These are phyloP conservation scores for Xylaria sp. DNA, from an alignment of 2,329 filamentous ascomycete genomes.

Conservation along the genomic window DNA sequence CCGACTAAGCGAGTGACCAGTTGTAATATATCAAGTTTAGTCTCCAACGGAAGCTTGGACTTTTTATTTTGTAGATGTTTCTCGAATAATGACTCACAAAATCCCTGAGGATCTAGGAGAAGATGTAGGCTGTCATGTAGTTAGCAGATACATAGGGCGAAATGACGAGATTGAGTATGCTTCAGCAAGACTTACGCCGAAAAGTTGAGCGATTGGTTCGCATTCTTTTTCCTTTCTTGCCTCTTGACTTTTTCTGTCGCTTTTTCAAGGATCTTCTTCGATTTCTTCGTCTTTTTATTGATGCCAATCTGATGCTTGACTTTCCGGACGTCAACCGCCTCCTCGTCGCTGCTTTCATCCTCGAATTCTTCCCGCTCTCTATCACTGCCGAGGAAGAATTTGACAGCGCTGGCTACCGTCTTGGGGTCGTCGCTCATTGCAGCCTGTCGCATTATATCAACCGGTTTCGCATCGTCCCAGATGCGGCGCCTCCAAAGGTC, in stretches of 20 bases:
- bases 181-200: conserved; percentile 65
- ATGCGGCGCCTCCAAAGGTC: conserved; percentile 97
- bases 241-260: conserved; percentile 85
- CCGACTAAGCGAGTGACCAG: conserved; percentile 91
- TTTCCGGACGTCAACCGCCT: conserved; percentile 79
- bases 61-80: conserved; percentile 92
- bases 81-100: conserved; percentile 87
- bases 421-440: conserved; percentile 91
- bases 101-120: conserved; percentile 92
- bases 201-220: conserved; percentile 91
- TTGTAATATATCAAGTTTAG: conserved; percentile 89
- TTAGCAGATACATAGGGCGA: conserved; percentile 16
- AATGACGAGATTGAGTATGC: background rate
- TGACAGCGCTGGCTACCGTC: conserved; percentile 84
- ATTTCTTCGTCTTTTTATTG: conserved; percentile 97
- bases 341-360: conserved; percentile 87
- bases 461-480: conserved; percentile 92
- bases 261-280: conserved; percentile 78
- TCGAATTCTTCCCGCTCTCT: conserved; percentile 94
- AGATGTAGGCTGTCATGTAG: conserved; percentile 71
- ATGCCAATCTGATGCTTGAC: conserved; percentile 87
- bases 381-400: conserved; percentile 96
- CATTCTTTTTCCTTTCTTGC: conserved; percentile 86
- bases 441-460: conserved; percentile 98
- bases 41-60: conserved; percentile 85